Evolutionary conservation across 352 stramenopile species (phyloP).

Genomic region (Labyrinthula sp.): DNA sequence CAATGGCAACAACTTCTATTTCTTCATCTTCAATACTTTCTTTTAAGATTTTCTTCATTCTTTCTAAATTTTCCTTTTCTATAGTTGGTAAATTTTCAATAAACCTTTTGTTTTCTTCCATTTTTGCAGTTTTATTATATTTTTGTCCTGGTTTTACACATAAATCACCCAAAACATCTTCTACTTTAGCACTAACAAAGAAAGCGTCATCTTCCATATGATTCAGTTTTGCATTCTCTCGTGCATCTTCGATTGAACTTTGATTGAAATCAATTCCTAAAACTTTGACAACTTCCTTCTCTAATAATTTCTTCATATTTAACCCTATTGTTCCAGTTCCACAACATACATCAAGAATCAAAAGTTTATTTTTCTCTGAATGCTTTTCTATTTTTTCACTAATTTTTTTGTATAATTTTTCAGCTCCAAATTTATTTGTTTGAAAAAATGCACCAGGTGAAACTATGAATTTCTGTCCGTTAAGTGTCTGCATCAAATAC

Average conservation of each 20-base stretch:
- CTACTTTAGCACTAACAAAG: slow-evolving; percentile 68
- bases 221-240: slow-evolving; percentile 56
- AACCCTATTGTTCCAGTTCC: slow-evolving; percentile 87
- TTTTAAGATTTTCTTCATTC: not conserved
- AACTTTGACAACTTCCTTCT: slow-evolving; percentile 35
- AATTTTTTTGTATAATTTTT: slow-evolving; percentile 83
- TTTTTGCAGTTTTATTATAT: not conserved
- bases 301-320: slow-evolving; percentile 23
- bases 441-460: slow-evolving; percentile 77
- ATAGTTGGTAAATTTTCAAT: no score
- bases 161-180: slow-evolving; percentile 63
- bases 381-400: slow-evolving; percentile 44
- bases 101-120: no score
- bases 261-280: slow-evolving; percentile 50
- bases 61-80: slow-evolving; percentile 7
- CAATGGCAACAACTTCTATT: slow-evolving; percentile 71
- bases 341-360: slow-evolving; percentile 89
- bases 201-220: slow-evolving; percentile 54
- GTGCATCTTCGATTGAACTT: slow-evolving; percentile 62
- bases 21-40: slow-evolving; percentile 49
- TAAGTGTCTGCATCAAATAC: slow-evolving; percentile 54
- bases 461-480: slow-evolving; percentile 62
- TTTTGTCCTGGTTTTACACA: slow-evolving; percentile 34
- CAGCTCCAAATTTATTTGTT: slow-evolving; percentile 77
- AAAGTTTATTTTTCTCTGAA: slow-evolving; percentile 42